A percentile compares a stretch with the other conserved stretches of the same genome.
phyloP scores from a whole-genome alignment of 331 rosid species.

The Spiraea crenata region DNA sequence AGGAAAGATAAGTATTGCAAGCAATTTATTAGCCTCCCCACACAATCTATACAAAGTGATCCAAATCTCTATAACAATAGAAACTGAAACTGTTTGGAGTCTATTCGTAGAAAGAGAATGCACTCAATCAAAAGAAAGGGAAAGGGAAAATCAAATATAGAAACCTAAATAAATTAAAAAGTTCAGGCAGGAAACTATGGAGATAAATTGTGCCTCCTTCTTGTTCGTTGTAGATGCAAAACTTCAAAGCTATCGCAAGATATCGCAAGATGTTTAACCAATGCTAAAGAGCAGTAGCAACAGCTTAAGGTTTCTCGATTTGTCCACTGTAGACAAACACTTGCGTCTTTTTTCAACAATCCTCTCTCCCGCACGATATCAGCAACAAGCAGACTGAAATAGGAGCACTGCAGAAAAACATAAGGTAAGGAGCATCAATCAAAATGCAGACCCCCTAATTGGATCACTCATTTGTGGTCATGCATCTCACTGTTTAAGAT shows the following conservation, averaged over 20 bases:
- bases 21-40: conserved; percentile 39
- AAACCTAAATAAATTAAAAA: conserved; percentile 32
- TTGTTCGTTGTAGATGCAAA: conserved; percentile 25
- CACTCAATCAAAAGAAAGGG: conserved; percentile 8
- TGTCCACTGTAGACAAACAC: conserved; percentile 22
- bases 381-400: conserved; percentile 30
- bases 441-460: background rate
- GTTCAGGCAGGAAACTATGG: conserved; percentile 34
- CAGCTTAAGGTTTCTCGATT: conserved; percentile 22
- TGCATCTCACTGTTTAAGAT: background rate
- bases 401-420: conserved; percentile 11
- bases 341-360: conserved; percentile 18
- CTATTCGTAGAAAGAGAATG: conserved; percentile 27
- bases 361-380: conserved; percentile 24
- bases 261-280: conserved; percentile 26
- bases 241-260: conserved; percentile 28
- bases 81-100: conserved; percentile 23
- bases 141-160: conserved; percentile 16
- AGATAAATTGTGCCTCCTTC: conserved; percentile 25
- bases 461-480: background rate
- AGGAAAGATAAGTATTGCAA: background rate
- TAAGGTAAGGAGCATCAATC: conserved; percentile 3
- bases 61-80: conserved; percentile 23
- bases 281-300: conserved; percentile 30
- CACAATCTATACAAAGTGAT: conserved; percentile 50